A percentile compares a stretch with the other conserved stretches of the same genome.
These are phyloP conservation scores for Tricholoma sp. DNA, from an alignment of 768 basidiomycete genomes.

Conservation along the genomic window DNA sequence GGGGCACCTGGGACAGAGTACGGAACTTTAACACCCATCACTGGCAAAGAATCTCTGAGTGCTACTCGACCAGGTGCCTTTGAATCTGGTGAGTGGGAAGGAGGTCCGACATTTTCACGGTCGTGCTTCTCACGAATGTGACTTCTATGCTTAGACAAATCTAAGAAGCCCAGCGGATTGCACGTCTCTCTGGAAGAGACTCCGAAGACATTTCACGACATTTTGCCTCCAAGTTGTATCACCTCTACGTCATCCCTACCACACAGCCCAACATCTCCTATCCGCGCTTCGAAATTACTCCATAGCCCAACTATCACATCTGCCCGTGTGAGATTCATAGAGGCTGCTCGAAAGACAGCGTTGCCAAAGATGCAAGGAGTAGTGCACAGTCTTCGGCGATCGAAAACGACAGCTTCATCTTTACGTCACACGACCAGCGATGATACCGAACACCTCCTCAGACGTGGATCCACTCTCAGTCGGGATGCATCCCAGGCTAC, in stretches of 20 bases:
- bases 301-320: constrained; percentile 3
- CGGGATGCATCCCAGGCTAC: constrained; percentile 6
- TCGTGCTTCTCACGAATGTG: not conserved
- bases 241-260: constrained; percentile 29
- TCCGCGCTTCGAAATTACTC: constrained; percentile 5
- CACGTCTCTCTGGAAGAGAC: constrained; percentile 2
- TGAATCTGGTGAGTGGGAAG: constrained; percentile 18
- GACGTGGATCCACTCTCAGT: constrained; percentile 1
- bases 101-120: no score
- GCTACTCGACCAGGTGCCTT: constrained; percentile 19
- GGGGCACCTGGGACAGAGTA: constrained; percentile 41
- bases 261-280: constrained; percentile 3
- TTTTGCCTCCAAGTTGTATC: constrained; percentile 42
- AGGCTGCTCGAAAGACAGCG: constrained; percentile 27
- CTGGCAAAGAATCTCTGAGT: constrained; percentile 12
- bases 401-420: constrained; percentile 30
- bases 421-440: constrained; percentile 17
- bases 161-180: not conserved
- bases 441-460: constrained; percentile 8
- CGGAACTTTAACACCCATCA: constrained; percentile 36
- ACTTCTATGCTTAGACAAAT: constrained; percentile 3
- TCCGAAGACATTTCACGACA: constrained; percentile 39
- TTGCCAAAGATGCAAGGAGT: constrained; percentile 37
- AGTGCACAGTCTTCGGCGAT: constrained; percentile 29
- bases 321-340: constrained; percentile 17